These are phyloP conservation scores for Diplotaxis tenuifolia DNA, from an alignment of 345 rosid species.

Conservation along the genomic window DNA sequence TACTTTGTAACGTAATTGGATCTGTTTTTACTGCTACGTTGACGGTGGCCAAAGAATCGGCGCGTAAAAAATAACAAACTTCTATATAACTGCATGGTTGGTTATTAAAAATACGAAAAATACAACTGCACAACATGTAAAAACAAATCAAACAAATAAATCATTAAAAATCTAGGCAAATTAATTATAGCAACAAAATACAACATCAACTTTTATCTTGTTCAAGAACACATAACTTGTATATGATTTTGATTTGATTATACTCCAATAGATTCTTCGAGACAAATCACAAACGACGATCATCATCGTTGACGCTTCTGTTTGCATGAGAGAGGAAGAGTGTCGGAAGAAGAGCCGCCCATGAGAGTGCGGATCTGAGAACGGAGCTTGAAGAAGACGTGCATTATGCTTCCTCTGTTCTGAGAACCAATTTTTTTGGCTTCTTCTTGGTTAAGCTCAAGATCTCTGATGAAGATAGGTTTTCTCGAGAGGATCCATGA, in stretches of 20 bases:
- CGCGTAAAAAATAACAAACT: conserved; percentile 13
- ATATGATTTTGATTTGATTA: conserved; percentile 6
- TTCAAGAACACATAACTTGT: neutral
- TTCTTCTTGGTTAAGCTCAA: conserved; percentile 81
- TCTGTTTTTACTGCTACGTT: neutral
- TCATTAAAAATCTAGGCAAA: conserved; percentile 3
- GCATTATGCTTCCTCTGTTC: conserved; percentile 74
- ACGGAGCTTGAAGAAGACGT: conserved; percentile 68
- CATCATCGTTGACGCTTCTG: conserved; percentile 27
- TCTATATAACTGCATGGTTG: conserved; percentile 17
- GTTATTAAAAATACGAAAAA: conserved; percentile 14
- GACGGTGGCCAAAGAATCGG: neutral
- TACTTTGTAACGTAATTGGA: neutral
- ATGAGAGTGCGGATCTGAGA: conserved; percentile 51
- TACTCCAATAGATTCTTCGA: neutral
- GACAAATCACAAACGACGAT: neutral
- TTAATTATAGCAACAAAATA: conserved; percentile 9
- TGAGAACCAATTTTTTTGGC: conserved; percentile 54
- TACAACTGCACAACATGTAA: conserved; percentile 24
- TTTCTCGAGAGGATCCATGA: conserved; percentile 81
- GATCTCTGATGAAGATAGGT: conserved; percentile 70
- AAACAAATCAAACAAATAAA: conserved; percentile 17
- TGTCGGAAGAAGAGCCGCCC: conserved; percentile 41
- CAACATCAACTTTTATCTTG: neutral
- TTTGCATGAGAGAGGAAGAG: conserved; percentile 42